A percentile compares a stretch with the other conserved stretches of the same genome.
These are phyloP conservation scores for Phytophthora crassamura DNA, from an alignment of 352 stramenopile species.

Conservation along the genomic window DNA sequence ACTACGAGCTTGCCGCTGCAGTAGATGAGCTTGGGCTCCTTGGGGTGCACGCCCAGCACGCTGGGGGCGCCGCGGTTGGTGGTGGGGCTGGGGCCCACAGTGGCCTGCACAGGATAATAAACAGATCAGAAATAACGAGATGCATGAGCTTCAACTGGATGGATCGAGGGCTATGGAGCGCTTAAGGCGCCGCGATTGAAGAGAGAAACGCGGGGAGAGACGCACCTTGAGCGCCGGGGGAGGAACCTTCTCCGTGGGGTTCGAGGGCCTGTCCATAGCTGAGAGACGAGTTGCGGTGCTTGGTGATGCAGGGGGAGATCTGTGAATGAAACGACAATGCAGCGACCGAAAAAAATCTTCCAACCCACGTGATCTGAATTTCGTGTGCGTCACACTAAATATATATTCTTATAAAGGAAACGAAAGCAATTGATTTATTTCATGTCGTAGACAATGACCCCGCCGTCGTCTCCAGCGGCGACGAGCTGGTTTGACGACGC, in stretches of 20 bases:
- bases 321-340: constrained; percentile 20
- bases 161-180: no score
- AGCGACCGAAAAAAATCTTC: background rate
- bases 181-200: no score
- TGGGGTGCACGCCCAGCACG: constrained; percentile 82
- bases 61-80: constrained; percentile 76
- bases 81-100: constrained; percentile 69
- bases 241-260: constrained; percentile 73
- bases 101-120: no score
- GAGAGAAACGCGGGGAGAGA: no score
- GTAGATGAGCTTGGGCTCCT: constrained; percentile 93
- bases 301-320: constrained; percentile 11
- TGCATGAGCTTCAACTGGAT: no score
- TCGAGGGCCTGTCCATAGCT: constrained; percentile 57
- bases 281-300: background rate
- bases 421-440: no score
- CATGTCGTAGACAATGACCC: constrained; percentile 84
- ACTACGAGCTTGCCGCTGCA: constrained; percentile 92
- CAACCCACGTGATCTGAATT: constrained; percentile 16
- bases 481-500: constrained; percentile 60
- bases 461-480: constrained; percentile 83
- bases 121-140: no score
- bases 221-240: constrained; percentile 41
- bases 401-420: background rate
- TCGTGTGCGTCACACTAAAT: constrained; percentile 6